Evolutionary conservation across 2,329 filamentous ascomycete species (phyloP), one percentile per base, ranked within the genome.

Genomic region (Diaporthe nobilis): DNA sequence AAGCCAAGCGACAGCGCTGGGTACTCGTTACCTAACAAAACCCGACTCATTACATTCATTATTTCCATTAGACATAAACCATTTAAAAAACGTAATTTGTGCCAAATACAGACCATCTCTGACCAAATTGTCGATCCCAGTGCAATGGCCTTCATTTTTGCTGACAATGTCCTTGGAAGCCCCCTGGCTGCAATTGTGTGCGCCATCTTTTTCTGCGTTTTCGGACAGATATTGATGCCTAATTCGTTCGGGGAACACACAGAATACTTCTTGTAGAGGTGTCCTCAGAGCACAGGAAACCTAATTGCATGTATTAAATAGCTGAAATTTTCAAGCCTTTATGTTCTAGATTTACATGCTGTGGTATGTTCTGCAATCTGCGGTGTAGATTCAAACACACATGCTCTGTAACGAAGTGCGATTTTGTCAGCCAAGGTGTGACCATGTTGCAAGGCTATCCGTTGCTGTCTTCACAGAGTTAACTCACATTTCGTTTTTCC

Each of bases 61-160:
- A 51, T 67, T 67, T 67, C 63, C 22, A 51, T 67, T 67, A 67
- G 63, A 67, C 63, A 67, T 67, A 67, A 67, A 25, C 63, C 44
- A 37, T 67, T 67, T 67, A 22, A 67, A 37, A 67, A 51, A 67
- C 63, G 44, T 67, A 67, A 67, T 51, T 5, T 28, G 34, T 67
- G 10, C 63, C 44, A 49, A 67, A 67, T 17, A 4, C 44, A 67
- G 44, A 25, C 20, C 20, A 6, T 25, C n/a, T 51, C 20, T 67
- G 31, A 51, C 44, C 28, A 37, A 4, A 39, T 4, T 7, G 20
- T 67, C 6, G 44, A 34, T 67, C 6, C 25, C 31, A n/a, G 22
- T 49, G 20, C 31, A n/a, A 34, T 15, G 12, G 42, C 31, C 31
- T 67, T 37, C 3, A 3, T 37, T 34, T 25, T 49, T 12, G 12